Percentiles rank a stretch among this genome's conserved stretches.
These are phyloP conservation scores for Flaveria bidentis DNA, from an alignment of 129 eudicot species.

Conservation along the genomic window DNA sequence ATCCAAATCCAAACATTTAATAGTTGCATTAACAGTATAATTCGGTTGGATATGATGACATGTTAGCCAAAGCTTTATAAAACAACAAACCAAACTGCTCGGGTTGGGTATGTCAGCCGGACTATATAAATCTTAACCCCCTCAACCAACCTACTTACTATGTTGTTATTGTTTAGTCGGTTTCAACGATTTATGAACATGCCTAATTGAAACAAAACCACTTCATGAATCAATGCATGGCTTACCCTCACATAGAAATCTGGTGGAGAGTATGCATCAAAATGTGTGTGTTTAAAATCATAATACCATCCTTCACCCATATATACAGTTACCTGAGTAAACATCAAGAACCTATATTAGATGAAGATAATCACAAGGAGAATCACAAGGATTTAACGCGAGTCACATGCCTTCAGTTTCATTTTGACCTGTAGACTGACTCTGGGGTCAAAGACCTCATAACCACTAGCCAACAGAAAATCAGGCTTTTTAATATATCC, in stretches of 20 bases:
- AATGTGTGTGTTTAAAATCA: constrained; percentile 74
- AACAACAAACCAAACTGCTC: not conserved
- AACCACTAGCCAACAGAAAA: constrained; percentile 50
- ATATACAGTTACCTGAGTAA: constrained; percentile 63
- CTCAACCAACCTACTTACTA: not conserved
- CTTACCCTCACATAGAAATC: constrained; percentile 90
- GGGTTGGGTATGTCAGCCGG: too few species aligned
- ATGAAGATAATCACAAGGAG: not conserved
- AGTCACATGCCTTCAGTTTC: constrained; percentile 59
- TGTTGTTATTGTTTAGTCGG: not conserved
- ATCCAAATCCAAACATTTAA: not conserved
- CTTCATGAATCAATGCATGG: not conserved
- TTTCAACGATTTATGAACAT: not conserved
- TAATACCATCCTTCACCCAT: constrained; percentile 96
- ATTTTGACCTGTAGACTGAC: constrained; percentile 44
- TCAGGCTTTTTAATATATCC: constrained; percentile 88
- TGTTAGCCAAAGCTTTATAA: too few species aligned
- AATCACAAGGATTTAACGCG: not conserved
- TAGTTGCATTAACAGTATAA: too few species aligned
- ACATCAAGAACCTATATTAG: constrained; percentile 19
- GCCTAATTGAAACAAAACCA: not conserved
- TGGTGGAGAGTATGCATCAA: constrained; percentile 86
- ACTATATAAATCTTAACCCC: too few species aligned
- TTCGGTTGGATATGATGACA: too few species aligned
- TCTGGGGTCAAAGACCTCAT: constrained; percentile 63